These are phyloP conservation scores for Punctularia strigosozonata DNA, from an alignment of 768 basidiomycete genomes.

Conservation along the genomic window DNA sequence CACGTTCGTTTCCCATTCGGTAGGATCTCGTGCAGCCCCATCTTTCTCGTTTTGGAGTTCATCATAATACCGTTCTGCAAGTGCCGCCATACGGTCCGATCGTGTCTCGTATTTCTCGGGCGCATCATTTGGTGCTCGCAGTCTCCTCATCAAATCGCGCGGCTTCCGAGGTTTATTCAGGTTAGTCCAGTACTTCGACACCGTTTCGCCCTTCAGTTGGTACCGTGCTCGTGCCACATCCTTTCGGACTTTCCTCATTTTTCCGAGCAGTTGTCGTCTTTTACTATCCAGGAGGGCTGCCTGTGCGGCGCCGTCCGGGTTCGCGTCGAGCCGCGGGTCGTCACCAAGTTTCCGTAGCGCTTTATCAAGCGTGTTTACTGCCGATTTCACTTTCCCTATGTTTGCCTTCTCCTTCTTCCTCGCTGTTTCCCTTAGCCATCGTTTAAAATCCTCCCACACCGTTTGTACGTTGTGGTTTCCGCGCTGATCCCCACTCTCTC, in stretches of 20 bases:
- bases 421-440: not conserved
- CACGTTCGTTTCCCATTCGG: not conserved
- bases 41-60: constrained; percentile 12
- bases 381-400: not conserved
- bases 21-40: no score
- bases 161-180: constrained; percentile 5
- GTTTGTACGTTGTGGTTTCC: constrained; percentile 4
- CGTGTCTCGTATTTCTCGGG: not conserved
- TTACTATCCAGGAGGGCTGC: not conserved
- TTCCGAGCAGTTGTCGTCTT: constrained; percentile 3
- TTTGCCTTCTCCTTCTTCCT: constrained; percentile 2
- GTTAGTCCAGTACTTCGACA: constrained; percentile 12
- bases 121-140: constrained; percentile 1
- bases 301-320: not conserved
- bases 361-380: not conserved
- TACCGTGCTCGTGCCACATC: not conserved
- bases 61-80: constrained; percentile 18
- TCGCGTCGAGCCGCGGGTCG: not conserved
- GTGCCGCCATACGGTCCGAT: constrained; percentile 20
- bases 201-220: constrained; percentile 6
- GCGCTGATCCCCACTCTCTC: not conserved
- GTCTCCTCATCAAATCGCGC: constrained; percentile 9
- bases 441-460: constrained; percentile 6
- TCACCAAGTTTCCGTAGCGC: not conserved
- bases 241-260: not conserved